These are phyloP conservation scores for Mycena maculata DNA, from an alignment of 768 basidiomycete species.

Conservation along the genomic window DNA sequence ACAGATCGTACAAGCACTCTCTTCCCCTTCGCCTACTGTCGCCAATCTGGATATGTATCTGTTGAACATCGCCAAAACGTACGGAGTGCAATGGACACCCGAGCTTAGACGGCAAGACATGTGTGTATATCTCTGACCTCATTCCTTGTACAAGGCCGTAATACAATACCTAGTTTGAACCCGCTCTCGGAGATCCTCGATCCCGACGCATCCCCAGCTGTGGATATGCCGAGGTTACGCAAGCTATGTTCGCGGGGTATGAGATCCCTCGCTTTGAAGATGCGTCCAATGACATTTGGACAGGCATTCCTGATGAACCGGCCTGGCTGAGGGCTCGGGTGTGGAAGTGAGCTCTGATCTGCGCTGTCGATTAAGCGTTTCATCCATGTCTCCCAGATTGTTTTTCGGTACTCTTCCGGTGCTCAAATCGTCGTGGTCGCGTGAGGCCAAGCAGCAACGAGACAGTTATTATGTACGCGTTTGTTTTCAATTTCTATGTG, in stretches of 20 bases:
- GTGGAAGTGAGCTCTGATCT: constrained; percentile 70
- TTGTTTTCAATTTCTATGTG: background rate
- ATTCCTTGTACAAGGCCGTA: background rate
- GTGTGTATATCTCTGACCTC: constrained; percentile 54
- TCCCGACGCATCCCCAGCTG: constrained; percentile 55
- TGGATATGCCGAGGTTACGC: constrained; percentile 69
- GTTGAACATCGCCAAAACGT: constrained; percentile 61
- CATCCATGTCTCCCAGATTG: constrained; percentile 52
- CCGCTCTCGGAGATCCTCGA: constrained; percentile 72
- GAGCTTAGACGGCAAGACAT: constrained; percentile 71
- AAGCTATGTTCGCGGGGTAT: constrained; percentile 71
- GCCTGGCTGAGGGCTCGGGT: constrained; percentile 80
- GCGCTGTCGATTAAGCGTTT: background rate
- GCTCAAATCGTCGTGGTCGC: constrained; percentile 68
- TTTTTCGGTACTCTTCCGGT: constrained; percentile 72
- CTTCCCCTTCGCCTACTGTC: constrained; percentile 66
- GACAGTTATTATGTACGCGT: constrained; percentile 77
- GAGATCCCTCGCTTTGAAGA: constrained; percentile 27
- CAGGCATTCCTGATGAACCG: constrained; percentile 81
- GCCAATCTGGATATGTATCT: constrained; percentile 68
- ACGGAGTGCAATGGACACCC: constrained; percentile 70
- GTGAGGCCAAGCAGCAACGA: constrained; percentile 68
- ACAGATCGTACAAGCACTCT: constrained; percentile 66
- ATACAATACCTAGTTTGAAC: constrained; percentile 54
- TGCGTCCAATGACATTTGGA: constrained; percentile 7